Evolutionary conservation across 805 yeast genomes (phyloP), one percentile per base, ranked within the genome.

Genomic region (Priceomyces medius): DNA sequence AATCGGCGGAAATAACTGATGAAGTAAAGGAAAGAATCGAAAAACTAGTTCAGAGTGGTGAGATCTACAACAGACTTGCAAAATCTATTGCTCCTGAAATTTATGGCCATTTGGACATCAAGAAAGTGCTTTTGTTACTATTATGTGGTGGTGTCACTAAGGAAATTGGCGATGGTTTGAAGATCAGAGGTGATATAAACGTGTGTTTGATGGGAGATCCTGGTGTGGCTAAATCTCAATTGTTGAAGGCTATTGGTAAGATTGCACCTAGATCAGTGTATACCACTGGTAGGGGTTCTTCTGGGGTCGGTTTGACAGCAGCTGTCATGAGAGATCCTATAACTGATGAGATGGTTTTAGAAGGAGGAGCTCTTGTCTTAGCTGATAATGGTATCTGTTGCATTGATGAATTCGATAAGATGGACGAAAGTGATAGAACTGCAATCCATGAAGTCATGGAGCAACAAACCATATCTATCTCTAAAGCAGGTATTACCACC

Each of bases 391-490:
- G 99, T 62, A 85, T 93, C 48, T 93, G 98, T 70, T 93, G 99
- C 64, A 93, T 93, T 59, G 99, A 93, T 77, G 99, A 93, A 72
- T 93, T 93, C 58, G 99, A 93, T 66, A 93, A 93, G 71, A 93
- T 93, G 99, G 97, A 91, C 61, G 99, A 93, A 63, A 68, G 77
- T 48, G 99, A 93, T 66, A 77, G 99, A 58, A 93, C 98, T 0
- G 98, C 98, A 1, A 93, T 93, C 58, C 98, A 91, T 66, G 99
- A 91, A 73, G 99, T 93, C 24, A 93, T 93, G 99, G 99, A 93
- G 68, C 99, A 93, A 64, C 99, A 93, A 66, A 93, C 99, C 2
- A 93, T 93, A 44, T 87, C 96, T 17, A 93, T 93, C 44, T 87
- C 97, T 32, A 93, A 93, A 65, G 99, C 99, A 3, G 99, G 99